These are phyloP conservation scores for Triticum monococcum DNA, from an alignment of 176 grass and related monocot genomes.

Conservation along the genomic window DNA sequence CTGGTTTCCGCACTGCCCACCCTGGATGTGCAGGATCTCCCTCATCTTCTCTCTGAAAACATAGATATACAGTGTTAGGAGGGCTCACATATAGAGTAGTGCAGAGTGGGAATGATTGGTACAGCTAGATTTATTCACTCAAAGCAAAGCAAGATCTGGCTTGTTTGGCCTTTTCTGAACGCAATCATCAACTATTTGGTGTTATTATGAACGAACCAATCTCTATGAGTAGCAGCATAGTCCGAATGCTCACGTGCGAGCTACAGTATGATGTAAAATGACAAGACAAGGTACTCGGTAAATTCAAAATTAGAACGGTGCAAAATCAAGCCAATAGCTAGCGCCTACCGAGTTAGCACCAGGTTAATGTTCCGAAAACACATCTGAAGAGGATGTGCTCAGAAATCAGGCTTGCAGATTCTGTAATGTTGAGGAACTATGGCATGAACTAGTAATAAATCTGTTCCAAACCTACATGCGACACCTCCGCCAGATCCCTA, in stretches of 20 bases:
- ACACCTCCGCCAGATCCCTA: background rate
- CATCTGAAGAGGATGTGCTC: background rate
- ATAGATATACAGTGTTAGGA: background rate
- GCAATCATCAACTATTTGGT: background rate
- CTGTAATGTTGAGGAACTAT: background rate
- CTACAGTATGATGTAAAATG: background rate
- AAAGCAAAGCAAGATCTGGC: background rate
- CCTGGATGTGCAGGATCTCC: conserved; percentile 78
- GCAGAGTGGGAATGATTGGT: background rate
- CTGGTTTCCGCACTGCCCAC: conserved; percentile 78
- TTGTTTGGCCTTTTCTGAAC: background rate
- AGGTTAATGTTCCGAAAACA: background rate
- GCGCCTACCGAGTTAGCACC: background rate
- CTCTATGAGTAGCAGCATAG: background rate
- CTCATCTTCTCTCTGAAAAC: conserved; percentile 53
- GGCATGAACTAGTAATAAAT: background rate
- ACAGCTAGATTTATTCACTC: background rate
- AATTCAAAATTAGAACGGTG: background rate
- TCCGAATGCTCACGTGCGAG: background rate
- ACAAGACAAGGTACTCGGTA: background rate
- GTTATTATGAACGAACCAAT: background rate
- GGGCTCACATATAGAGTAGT: background rate
- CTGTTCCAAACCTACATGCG: no score
- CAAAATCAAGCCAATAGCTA: background rate
- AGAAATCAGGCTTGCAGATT: background rate